These are phyloP conservation scores for Melanopsichium pennsylvanicum DNA, from an alignment of 1,284 basidiomycete genomes.

Conservation along the genomic window DNA sequence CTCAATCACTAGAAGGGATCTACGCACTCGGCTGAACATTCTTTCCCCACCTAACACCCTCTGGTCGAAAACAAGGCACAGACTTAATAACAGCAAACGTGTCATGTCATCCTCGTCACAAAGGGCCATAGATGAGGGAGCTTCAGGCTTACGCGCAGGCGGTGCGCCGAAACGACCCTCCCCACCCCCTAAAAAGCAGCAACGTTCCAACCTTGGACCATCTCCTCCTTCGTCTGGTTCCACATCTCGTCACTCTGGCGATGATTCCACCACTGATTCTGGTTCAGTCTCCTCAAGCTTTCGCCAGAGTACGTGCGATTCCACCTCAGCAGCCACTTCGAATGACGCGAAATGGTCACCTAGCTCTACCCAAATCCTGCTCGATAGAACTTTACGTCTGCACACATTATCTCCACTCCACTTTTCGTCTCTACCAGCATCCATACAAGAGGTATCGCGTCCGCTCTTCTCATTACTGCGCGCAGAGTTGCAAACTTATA, in stretches of 20 bases:
- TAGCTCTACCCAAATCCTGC: constrained; percentile 17
- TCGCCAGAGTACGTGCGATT: constrained; percentile 19
- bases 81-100: too few species aligned
- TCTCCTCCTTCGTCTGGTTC: constrained; percentile 26
- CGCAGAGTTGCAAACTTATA: constrained; percentile 32
- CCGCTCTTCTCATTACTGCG: constrained; percentile 35
- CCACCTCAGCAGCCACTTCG: neutral
- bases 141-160: constrained; percentile 38
- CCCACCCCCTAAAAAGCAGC: constrained; percentile 19
- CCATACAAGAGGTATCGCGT: constrained; percentile 30
- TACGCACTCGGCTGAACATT: too few species aligned
- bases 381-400: constrained; percentile 39
- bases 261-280: constrained; percentile 23
- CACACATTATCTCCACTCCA: constrained; percentile 41
- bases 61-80: too few species aligned
- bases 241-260: constrained; percentile 20
- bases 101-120: constrained; percentile 28
- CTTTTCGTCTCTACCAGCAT: constrained; percentile 34
- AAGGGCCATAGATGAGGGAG: constrained; percentile 27
- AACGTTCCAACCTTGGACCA: constrained; percentile 16
- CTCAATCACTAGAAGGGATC: too few species aligned
- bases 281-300: constrained; percentile 12
- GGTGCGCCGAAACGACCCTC: constrained; percentile 37
- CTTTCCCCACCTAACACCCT: too few species aligned
- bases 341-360: constrained; percentile 30